Base-by-base conservation (phyloP, 2,329 filamentous ascomycete genomes). In the Penicillium sp. region DNA sequence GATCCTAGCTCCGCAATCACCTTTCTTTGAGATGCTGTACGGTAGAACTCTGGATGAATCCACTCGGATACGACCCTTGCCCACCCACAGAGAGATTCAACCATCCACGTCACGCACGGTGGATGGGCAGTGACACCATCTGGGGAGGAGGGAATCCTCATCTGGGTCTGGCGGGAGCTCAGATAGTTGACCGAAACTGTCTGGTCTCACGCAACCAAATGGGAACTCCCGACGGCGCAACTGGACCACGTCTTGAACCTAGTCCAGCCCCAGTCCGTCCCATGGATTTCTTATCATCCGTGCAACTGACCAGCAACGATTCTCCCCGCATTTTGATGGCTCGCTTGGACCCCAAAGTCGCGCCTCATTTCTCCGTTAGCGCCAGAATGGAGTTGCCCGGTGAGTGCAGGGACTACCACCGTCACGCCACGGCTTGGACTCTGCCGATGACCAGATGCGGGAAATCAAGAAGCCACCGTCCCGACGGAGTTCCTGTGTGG, bases 251-350 rank as follows among this genome's bases (percentile, higher is more conserved):
- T 28, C 13, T 33, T 27, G 33, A 26, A 25, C 18, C 27, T 26
- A 2, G 5, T 43, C 28, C 29, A 11, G 11, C 2, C 13, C 11
- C 29, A 12, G 24, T 12, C 36, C 13, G 26, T 45, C 29, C 47
- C 47, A 47, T 50, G 47, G 47, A 45, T 44, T 18, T 25, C n/a
- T n/a, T 9, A 32, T 13, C 27, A 32, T 12, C 38, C 45, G 41
- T 34, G 43, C 24, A 47, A 46, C 41, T 43, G 38, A 40, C 29
- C 50, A 45, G 41, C 39, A 33, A 41, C n/a, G n/a, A 36, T n/a
- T 12, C 37, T 32, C 51, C 50, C 51, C 51, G 51, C 51, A 53
- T 36, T 53, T 50, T 46, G 9, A 34, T 42, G 35, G 6, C 34
- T 45, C 45, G 33, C 41, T 43, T 43, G 32, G 41, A 35, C 32